These are phyloP conservation scores for Ziziphus jujuba DNA, from an alignment of 306 rosid genomes.

Conservation along the genomic window DNA sequence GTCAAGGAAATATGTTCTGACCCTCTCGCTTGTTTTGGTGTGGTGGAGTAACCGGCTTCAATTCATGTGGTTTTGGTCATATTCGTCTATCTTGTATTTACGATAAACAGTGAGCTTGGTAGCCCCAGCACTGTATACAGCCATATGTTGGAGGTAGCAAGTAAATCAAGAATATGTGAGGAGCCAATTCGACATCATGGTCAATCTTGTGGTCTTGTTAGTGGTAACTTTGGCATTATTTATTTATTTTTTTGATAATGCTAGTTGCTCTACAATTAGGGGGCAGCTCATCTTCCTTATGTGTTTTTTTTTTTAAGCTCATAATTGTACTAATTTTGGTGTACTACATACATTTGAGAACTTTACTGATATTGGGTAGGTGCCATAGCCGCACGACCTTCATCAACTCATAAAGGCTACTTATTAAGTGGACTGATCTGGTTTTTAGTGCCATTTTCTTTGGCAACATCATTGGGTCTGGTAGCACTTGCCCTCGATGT, in stretches of 20 bases:
- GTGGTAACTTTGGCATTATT: constrained; percentile 89
- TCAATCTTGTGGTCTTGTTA: constrained; percentile 92
- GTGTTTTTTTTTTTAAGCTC: constrained; percentile 12
- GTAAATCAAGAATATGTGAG: constrained; percentile 71
- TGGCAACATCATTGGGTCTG: constrained; percentile 85
- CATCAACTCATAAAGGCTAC: constrained; percentile 94
- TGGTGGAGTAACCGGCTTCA: too few species aligned
- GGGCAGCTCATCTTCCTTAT: constrained; percentile 10
- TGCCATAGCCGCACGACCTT: constrained; percentile 93
- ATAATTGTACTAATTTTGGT: not conserved
- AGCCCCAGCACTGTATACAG: constrained; percentile 66
- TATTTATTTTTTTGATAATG: constrained; percentile 94
- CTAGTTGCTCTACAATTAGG: constrained; percentile 36
- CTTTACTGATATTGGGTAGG: constrained; percentile 94
- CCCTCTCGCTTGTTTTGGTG: too few species aligned
- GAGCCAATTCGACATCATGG: constrained; percentile 78
- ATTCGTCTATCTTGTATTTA: constrained; percentile 85
- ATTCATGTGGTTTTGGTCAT: constrained; percentile 84
- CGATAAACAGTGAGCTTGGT: constrained; percentile 76
- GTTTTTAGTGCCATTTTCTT: constrained; percentile 97
- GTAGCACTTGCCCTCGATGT: constrained; percentile 96
- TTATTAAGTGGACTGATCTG: constrained; percentile 94
- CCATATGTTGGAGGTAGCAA: constrained; percentile 65
- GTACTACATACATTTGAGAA: constrained; percentile 17
- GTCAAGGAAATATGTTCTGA: too few species aligned